Percentiles rank a stretch among this genome's conserved stretches.
phyloP scores from a whole-genome alignment of 495 filamentous ascomycete species.

The Xeromyces bisporus region DNA sequence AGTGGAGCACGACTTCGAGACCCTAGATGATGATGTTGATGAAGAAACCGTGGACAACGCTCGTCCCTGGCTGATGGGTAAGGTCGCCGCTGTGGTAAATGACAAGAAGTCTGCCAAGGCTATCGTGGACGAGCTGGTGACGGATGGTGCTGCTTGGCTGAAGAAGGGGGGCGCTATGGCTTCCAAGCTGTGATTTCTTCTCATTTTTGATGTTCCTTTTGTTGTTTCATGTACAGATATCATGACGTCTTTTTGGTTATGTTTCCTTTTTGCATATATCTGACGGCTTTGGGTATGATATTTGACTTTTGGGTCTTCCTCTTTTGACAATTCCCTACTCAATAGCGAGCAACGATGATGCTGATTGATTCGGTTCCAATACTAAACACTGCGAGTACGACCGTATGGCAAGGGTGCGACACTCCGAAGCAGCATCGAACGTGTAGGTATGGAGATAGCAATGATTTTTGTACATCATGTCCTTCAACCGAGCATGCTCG shows the following conservation, averaged over 20 bases:
- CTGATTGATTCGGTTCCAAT: too few relatives aligned
- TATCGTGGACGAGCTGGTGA: conserved; percentile 87
- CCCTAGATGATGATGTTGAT: conserved; percentile 50
- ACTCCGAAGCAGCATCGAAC: too few relatives aligned
- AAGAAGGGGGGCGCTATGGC: conserved; percentile 48
- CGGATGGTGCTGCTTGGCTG: conserved; percentile 57
- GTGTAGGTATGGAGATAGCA: too few relatives aligned
- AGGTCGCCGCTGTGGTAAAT: conserved; percentile 83
- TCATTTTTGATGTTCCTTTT: not conserved
- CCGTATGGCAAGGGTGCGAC: too few relatives aligned
- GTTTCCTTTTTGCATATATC: too few relatives aligned
- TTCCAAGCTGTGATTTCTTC: conserved; percentile 41
- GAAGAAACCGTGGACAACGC: conserved; percentile 81
- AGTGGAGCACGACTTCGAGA: conserved; percentile 87
- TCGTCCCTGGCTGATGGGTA: conserved; percentile 88
- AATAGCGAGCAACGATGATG: too few relatives aligned
- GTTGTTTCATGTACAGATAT: not conserved
- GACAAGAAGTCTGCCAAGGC: conserved; percentile 85
- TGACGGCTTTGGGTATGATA: too few relatives aligned
- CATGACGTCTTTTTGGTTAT: not conserved
- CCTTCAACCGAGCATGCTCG: too few relatives aligned
- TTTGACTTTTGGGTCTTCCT: too few relatives aligned
- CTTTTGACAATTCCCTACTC: too few relatives aligned
- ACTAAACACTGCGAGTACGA: too few relatives aligned
- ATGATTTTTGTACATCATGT: too few relatives aligned